These are phyloP conservation scores for Mesembryanthemum crystallinum DNA, from an alignment of 148 eudicot species.

Conservation along the genomic window DNA sequence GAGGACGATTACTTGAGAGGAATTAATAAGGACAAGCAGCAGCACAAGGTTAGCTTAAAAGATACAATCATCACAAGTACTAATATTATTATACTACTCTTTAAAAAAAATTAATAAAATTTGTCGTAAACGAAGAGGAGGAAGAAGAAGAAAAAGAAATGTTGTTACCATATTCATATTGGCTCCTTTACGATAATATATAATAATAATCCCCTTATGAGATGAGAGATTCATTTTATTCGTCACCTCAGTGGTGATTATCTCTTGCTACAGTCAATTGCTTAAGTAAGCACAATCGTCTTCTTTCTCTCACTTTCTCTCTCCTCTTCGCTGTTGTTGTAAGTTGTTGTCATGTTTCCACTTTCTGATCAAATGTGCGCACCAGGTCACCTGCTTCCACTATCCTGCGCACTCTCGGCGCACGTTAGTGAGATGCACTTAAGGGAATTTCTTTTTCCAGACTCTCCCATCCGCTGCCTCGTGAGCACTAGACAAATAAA, in stretches of 20 bases:
- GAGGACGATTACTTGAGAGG: constrained; percentile 6
- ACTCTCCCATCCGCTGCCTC: too few relatives aligned
- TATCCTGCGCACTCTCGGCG: background rate
- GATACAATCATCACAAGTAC: constrained; percentile 22
- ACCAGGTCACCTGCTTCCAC: constrained; percentile 34
- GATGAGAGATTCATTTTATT: background rate
- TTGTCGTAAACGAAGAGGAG: constrained; percentile 23
- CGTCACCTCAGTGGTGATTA: background rate
- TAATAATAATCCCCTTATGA: background rate
- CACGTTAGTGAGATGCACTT: too few relatives aligned
- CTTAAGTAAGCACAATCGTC: constrained; percentile 22
- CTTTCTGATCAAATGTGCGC: constrained; percentile 39
- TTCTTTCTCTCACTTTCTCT: background rate
- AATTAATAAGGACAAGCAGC: constrained; percentile 17
- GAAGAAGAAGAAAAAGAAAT: background rate
- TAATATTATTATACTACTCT: background rate
- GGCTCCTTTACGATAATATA: constrained; percentile 3
- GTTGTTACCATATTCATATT: constrained; percentile 11
- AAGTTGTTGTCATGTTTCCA: constrained; percentile 35
- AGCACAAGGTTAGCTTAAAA: constrained; percentile 28
- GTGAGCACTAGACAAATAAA: too few relatives aligned
- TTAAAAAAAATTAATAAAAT: background rate
- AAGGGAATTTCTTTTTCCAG: too few relatives aligned
- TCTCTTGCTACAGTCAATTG: constrained; percentile 15
- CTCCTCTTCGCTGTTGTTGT: constrained; percentile 10